Percentiles rank a stretch among this genome's conserved stretches.
phyloP scores from a whole-genome alignment of 2,329 filamentous ascomycete species.

The Fonsecaea monophora region DNA sequence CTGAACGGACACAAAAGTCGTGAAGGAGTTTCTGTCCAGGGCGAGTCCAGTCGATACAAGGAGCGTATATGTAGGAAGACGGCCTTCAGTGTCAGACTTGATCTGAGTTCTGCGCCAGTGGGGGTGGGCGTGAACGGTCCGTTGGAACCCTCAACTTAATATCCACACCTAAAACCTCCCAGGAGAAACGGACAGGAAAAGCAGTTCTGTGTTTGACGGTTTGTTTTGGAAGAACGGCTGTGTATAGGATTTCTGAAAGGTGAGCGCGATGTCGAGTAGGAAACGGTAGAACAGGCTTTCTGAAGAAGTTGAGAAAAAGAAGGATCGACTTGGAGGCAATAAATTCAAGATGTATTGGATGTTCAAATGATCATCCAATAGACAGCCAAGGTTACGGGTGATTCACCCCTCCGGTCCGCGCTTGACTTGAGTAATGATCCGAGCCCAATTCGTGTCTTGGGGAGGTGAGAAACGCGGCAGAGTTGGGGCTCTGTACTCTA shows the following conservation, averaged over 20 bases:
- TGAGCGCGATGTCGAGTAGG: conserved; percentile 1
- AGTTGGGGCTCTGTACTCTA: not conserved
- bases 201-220: not conserved
- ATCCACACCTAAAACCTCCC: not conserved
- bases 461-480: not conserved
- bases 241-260: not conserved
- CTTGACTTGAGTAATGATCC: conserved; percentile 3
- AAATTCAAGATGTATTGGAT: conserved; percentile 1
- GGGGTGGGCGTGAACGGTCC: conserved; percentile 7
- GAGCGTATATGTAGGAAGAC: not conserved
- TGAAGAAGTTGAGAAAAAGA: conserved; percentile 1
- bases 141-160: conserved; percentile 8
- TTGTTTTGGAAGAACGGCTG: not conserved
- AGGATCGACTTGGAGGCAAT: not conserved
- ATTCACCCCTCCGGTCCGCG: not conserved
- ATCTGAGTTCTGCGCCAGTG: not conserved
- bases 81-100: conserved; percentile 1
- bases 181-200: conserved; percentile 1
- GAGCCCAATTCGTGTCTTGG: not conserved
- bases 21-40: not conserved
- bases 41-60: not conserved
- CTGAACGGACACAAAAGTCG: not conserved
- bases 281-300: conserved; percentile 1
- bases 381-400: conserved; percentile 2
- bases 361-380: conserved; percentile 4